Evolutionary conservation across 106 monocot species (phyloP).

Genomic region (Vanilla planifolia): DNA sequence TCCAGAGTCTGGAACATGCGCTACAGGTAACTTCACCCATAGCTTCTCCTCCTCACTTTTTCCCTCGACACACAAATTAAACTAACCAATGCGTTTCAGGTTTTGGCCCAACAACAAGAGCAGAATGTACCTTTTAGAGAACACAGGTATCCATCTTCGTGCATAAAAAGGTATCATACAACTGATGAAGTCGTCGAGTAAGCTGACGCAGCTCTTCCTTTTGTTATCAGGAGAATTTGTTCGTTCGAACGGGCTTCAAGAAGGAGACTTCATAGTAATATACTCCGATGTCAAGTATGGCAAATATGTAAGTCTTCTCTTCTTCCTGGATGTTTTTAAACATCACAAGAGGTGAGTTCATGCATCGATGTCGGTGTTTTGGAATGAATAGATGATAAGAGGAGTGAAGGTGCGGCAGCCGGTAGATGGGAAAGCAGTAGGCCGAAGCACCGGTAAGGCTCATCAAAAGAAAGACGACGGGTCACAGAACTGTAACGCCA

Average conservation of each 20-base stretch:
- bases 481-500: too few species aligned
- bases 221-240: slow-evolving; percentile 18
- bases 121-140: slow-evolving; percentile 94
- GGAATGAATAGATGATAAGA: slow-evolving; percentile 22
- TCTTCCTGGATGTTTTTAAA: neutral
- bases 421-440: neutral
- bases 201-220: too few species aligned
- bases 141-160: slow-evolving; percentile 69
- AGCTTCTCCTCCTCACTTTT: neutral
- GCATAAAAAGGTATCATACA: neutral
- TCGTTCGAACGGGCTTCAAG: slow-evolving; percentile 19
- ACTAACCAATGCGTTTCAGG: slow-evolving; percentile 22
- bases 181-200: too few species aligned
- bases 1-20: slow-evolving; percentile 90
- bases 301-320: slow-evolving; percentile 13
- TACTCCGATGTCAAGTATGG: slow-evolving; percentile 17
- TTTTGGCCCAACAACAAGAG: slow-evolving; percentile 99
- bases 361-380: too few species aligned
- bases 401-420: slow-evolving; percentile 20
- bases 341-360: neutral
- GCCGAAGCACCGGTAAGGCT: neutral
- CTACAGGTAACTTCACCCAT: slow-evolving; percentile 59
- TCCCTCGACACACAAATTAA: neutral
- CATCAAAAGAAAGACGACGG: slow-evolving; percentile 10
- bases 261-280: slow-evolving; percentile 30